Percentiles rank a stretch among this genome's conserved stretches.
phyloP scores from a whole-genome alignment of 805 yeast genomes.

The Cyberlindnera mississippiensis region DNA sequence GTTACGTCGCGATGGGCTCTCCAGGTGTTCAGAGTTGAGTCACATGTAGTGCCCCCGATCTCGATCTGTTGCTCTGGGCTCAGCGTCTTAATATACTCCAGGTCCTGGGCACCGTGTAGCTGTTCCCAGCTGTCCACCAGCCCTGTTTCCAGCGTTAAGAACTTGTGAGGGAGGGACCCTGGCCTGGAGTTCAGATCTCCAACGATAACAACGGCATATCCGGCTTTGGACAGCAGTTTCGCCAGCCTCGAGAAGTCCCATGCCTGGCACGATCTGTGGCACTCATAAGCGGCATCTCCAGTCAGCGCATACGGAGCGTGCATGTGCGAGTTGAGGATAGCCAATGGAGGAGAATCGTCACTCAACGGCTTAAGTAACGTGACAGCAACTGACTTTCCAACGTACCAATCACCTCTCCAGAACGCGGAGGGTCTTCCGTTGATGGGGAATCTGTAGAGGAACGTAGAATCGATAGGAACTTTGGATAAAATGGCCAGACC shows the following conservation, averaged over 20 bases:
- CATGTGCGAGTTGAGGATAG: slow-evolving; percentile 87
- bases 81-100: slow-evolving; percentile 40
- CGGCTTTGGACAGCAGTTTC: slow-evolving; percentile 57
- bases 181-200: slow-evolving; percentile 94
- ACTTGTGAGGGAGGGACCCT: slow-evolving; percentile 73
- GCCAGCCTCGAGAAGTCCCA: slow-evolving; percentile 85
- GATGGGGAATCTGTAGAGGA: slow-evolving; percentile 79
- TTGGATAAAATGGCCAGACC: slow-evolving; percentile 84
- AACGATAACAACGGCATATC: slow-evolving; percentile 82
- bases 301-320: slow-evolving; percentile 87
- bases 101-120: slow-evolving; percentile 46
- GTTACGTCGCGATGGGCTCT: slow-evolving; percentile 37
- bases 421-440: slow-evolving; percentile 95
- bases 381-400: slow-evolving; percentile 84
- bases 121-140: slow-evolving; percentile 81
- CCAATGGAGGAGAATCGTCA: slow-evolving; percentile 52
- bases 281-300: slow-evolving; percentile 87
- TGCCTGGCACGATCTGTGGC: slow-evolving; percentile 92
- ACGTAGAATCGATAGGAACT: slow-evolving; percentile 76
- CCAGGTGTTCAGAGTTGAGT: slow-evolving; percentile 86
- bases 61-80: slow-evolving; percentile 59
- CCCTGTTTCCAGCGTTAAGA: slow-evolving; percentile 66
- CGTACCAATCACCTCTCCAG: slow-evolving; percentile 95
- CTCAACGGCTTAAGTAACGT: slow-evolving; percentile 56
- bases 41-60: slow-evolving; percentile 85